Base-by-base conservation (phyloP, 192 early-diverging fungal species). In the Glomus cerebriforme region DNA sequence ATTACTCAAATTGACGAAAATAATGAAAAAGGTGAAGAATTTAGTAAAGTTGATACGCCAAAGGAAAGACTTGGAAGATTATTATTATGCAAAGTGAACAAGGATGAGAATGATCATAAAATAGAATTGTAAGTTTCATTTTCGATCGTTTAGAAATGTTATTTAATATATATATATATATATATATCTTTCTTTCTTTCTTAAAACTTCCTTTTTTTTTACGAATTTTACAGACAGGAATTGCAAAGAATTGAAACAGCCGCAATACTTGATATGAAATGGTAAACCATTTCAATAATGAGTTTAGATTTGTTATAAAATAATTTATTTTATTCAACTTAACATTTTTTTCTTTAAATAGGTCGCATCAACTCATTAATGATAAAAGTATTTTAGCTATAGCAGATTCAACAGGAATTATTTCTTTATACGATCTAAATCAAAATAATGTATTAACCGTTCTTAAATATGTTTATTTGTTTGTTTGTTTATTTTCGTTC, bases 231-330 rank as follows among this genome's bases (percentile, higher is more conserved):
- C 27, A 85, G 84, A 10, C 75, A 78, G 8, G 86, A 89, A 80
- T 80, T 85, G 34, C 84, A 90, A 78, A 72, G 88, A 73, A 87
- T 88, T 63, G 85, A 94, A 58, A 90, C 89, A 22, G 85, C 87
- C 27, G 90, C 90, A 1, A 85, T 93, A 34, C 87, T 94, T 26
- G 93, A 94, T 49, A 91, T 93, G 82, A 93, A 94, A 81, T 94
- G 92, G 89, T 88, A 75, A 34, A 27, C 7, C 37, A 39, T 9
- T 43, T 10, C 2, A 12, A 58, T 3, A 1, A 26, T 9, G 22
- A 77, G 26, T 45, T 35, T 73, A 19, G 1, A 49, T n/a, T n/a
- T n/a, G n/a, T n/a, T n/a, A n/a, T n/a, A n/a, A 47, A 19, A 2
- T 19, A 54, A 54, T 19, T 29, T 29, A 31, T 6, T 62, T 37